Evolutionary conservation across 345 rosid species (phyloP).

Genomic region (Capsella bursapastoris): DNA sequence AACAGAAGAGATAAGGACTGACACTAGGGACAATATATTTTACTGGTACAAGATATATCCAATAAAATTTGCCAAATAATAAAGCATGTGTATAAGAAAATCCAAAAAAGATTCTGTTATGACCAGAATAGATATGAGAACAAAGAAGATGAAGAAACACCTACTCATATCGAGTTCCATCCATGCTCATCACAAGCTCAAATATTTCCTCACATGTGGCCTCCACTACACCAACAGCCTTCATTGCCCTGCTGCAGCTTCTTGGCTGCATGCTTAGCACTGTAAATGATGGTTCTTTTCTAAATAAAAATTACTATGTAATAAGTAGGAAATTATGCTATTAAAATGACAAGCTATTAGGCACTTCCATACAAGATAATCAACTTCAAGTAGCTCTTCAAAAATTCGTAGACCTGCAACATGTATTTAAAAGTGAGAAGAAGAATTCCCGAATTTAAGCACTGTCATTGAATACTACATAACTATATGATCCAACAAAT

Average conservation of each 20-base stretch:
- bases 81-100: conserved; percentile 10
- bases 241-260: conserved; percentile 99
- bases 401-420: conserved; percentile 95
- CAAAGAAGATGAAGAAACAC: conserved; percentile 52
- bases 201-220: conserved; percentile 98
- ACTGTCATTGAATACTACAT: not conserved
- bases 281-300: conserved; percentile 34
- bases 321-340: conserved; percentile 28
- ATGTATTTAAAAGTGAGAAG: conserved; percentile 21
- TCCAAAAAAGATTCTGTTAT: not conserved
- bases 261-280: conserved; percentile 75
- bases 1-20: not conserved
- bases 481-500: conserved; percentile 1
- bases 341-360: conserved; percentile 33
- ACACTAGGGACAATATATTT: not conserved
- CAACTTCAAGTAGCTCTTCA: conserved; percentile 99
- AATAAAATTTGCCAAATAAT: conserved; percentile 1
- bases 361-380: conserved; percentile 80
- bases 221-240: conserved; percentile 98
- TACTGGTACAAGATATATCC: not conserved
- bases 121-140: conserved; percentile 4
- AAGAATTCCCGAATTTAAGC: conserved; percentile 15
- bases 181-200: conserved; percentile 99
- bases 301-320: conserved; percentile 31
- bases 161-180: conserved; percentile 96